These are phyloP conservation scores for Arthroderma uncinatum DNA, from an alignment of 2,329 filamentous ascomycete genomes.

Conservation along the genomic window DNA sequence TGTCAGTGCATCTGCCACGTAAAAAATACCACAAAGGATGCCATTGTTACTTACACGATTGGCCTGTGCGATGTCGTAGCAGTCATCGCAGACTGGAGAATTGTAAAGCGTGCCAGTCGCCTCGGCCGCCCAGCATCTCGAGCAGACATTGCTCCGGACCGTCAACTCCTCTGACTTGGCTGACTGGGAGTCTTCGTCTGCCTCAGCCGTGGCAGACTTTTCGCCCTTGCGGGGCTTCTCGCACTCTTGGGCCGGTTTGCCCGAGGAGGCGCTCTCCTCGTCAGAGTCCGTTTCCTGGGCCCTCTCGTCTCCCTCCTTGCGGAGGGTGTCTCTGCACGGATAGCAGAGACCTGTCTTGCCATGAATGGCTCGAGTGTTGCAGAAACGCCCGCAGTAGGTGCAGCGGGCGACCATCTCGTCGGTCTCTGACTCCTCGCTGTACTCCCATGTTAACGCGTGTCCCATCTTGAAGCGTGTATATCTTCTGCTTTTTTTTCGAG, in stretches of 20 bases:
- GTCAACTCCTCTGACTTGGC: neutral
- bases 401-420: conserved; percentile 14
- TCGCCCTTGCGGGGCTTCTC: conserved; percentile 1
- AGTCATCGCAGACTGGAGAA: conserved; percentile 16
- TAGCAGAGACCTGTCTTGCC: conserved; percentile 12
- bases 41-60: conserved; percentile 12
- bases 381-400: conserved; percentile 17
- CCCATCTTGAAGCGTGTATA: conserved; percentile 6
- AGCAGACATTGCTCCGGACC: conserved; percentile 11
- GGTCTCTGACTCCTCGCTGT: conserved; percentile 13
- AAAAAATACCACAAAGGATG: conserved; percentile 1
- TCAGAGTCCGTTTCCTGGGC: conserved; percentile 7
- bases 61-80: conserved; percentile 13
- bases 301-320: conserved; percentile 5
- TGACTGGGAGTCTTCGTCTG: conserved; percentile 9
- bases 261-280: neutral
- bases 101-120: conserved; percentile 17
- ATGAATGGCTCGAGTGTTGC: conserved; percentile 7
- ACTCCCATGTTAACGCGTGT: conserved; percentile 14
- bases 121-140: conserved; percentile 16
- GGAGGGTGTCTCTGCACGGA: conserved; percentile 12
- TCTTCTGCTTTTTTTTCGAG: neutral
- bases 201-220: neutral
- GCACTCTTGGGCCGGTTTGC: neutral
- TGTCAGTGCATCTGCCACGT: neutral